Base-by-base conservation (phyloP, 1,284 basidiomycete species). In the Ganoderma sp. region DNA sequence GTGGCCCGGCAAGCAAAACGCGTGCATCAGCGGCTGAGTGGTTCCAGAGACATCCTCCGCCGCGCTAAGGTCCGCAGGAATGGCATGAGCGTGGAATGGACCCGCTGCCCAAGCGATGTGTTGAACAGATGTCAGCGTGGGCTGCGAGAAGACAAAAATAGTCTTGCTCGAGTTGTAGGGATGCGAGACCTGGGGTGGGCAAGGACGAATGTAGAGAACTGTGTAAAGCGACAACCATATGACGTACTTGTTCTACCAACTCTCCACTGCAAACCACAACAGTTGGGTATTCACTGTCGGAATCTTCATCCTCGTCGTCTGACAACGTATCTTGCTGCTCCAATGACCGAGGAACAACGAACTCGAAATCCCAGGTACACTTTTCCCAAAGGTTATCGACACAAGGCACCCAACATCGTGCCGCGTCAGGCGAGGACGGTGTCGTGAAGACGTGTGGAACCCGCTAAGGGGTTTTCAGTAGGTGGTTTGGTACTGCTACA, bases 311-410 rank as follows among this genome's bases (percentile, higher is more conserved):
- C 64, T 90, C 88, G 59, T 87, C 84, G 22, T 78, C 80, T 43
- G 81, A 75, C 61, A 85, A 83, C 15, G 78, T 74, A 32, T 83
- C 84, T n/a, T 82, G 82, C 68, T 94, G 92, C 75, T 95, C 92
- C 12, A 97, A 83, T 73, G 90, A 92, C 68, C 92, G 89, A 56
- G 97, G 97, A 25, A 98, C 97, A 66, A 99, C 89, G 78, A 98
- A 94, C 78, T 99, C 95, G 65, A 99, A 92, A 77, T 99, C 98
- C 98, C 98, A 99, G 2, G 97, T 98, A 76, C 95, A 98, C 75
- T 95, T 91, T 80, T 98, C 97, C 94, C 96, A 98, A 15, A 97
- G 80, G 77, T 90, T 95, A 79, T 99, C 98, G 15, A 99, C 82
- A 75, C 98, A 99, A 4, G 98, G 98, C 12, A 99, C 92, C 98